Percentiles rank a stretch among this genome's conserved stretches.
phyloP scores from a whole-genome alignment of 1,284 basidiomycete genomes.

The Volvariella volvacea region DNA sequence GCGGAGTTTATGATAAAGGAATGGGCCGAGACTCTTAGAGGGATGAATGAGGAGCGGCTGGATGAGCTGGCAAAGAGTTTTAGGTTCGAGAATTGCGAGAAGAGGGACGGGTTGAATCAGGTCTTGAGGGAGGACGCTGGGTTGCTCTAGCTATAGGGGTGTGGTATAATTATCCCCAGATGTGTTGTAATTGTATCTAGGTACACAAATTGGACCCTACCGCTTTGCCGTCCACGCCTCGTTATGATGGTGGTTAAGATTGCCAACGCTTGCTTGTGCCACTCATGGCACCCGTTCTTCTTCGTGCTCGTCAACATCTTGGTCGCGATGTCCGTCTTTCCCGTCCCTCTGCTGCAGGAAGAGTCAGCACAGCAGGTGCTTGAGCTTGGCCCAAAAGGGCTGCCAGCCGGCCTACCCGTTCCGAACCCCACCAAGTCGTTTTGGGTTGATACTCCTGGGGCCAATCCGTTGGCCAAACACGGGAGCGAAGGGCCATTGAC shows the following conservation, averaged over 20 bases:
- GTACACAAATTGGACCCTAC: no score
- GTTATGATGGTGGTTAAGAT: no score
- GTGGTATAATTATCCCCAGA: no score
- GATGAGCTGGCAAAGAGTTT: slow-evolving; percentile 48
- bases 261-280: no score
- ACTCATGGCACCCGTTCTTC: no score
- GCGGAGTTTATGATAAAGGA: slow-evolving; percentile 59
- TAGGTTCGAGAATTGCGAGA: slow-evolving; percentile 44
- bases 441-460: slow-evolving; percentile 56
- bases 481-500: slow-evolving; percentile 57
- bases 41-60: slow-evolving; percentile 30
- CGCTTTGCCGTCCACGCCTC: no score
- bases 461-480: slow-evolving; percentile 55
- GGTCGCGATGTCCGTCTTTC: background rate
- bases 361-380: background rate
- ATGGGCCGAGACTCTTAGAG: slow-evolving; percentile 60
- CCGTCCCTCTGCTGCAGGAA: background rate
- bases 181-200: no score
- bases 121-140: slow-evolving; percentile 30
- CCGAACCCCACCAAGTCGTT: slow-evolving; percentile 61
- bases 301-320: background rate
- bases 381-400: background rate
- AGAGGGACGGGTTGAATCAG: slow-evolving; percentile 36
- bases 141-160: background rate
- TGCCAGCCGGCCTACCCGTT: slow-evolving; percentile 34